Percentiles rank a stretch among this genome's conserved stretches.
phyloP scores from a whole-genome alignment of 148 eudicot genomes.

The Silene uniflora region DNA sequence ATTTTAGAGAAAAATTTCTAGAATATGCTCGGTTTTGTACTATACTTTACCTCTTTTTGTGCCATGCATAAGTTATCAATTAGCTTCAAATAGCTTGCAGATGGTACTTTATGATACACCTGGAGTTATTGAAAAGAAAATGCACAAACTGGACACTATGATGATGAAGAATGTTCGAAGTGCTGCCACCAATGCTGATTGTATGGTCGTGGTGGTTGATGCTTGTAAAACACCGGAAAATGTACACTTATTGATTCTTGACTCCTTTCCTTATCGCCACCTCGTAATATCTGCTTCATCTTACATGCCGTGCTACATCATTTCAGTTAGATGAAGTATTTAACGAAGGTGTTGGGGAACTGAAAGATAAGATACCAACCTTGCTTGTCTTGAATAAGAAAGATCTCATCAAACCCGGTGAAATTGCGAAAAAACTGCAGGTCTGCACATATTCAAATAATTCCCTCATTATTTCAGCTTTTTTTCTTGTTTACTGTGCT shows the following conservation, averaged over 20 bases:
- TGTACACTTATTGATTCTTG: slow-evolving; percentile 34
- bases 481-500: slow-evolving; percentile 9
- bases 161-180: slow-evolving; percentile 98
- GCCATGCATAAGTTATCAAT: slow-evolving; percentile 20
- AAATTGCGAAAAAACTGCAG: slow-evolving; percentile 83
- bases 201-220: slow-evolving; percentile 89
- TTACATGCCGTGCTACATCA: neutral
- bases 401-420: slow-evolving; percentile 97
- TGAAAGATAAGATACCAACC: slow-evolving; percentile 59
- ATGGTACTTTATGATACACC: slow-evolving; percentile 96
- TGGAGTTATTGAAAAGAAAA: slow-evolving; percentile 93
- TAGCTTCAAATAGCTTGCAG: slow-evolving; percentile 46
- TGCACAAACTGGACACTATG: slow-evolving; percentile 95
- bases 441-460: slow-evolving; percentile 30
- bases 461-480: neutral
- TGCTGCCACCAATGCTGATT: slow-evolving; percentile 85
- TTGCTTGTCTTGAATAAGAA: slow-evolving; percentile 89
- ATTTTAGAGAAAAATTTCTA: neutral
- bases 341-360: slow-evolving; percentile 63
- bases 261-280: neutral
- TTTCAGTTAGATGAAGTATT: slow-evolving; percentile 75
- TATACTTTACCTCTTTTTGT: neutral
- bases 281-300: neutral
- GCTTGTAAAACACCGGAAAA: slow-evolving; percentile 73
- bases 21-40: neutral